These are phyloP conservation scores for Mucor saturninus DNA, from an alignment of 371 early-diverging fungal species.

Conservation along the genomic window DNA sequence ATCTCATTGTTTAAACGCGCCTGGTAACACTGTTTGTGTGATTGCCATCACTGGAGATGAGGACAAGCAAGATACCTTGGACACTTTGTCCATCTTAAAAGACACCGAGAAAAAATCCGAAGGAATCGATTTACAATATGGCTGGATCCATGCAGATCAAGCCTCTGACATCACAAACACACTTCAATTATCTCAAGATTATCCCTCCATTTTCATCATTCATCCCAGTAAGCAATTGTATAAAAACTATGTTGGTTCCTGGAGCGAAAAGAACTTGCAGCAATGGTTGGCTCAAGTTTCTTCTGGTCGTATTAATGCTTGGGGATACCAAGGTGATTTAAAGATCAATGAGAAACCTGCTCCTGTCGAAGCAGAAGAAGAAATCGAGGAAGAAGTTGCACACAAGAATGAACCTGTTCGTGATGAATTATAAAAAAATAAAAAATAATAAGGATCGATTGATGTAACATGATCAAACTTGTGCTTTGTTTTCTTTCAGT, in stretches of 20 bases:
- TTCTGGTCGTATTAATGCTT: slow-evolving; percentile 46
- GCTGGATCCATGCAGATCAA: slow-evolving; percentile 73
- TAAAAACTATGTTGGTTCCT: slow-evolving; percentile 73
- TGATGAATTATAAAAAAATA: slow-evolving; percentile 31
- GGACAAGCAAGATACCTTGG: slow-evolving; percentile 58
- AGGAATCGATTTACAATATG: slow-evolving; percentile 43
- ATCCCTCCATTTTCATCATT: slow-evolving; percentile 71
- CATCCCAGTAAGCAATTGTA: slow-evolving; percentile 69
- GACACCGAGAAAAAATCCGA: slow-evolving; percentile 41
- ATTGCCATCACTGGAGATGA: slow-evolving; percentile 68
- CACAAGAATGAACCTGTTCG: slow-evolving; percentile 16
- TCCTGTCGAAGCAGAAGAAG: not conserved
- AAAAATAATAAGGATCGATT: too few relatives aligned
- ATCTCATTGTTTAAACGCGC: slow-evolving; percentile 19
- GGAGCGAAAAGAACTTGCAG: slow-evolving; percentile 64
- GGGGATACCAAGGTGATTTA: slow-evolving; percentile 43
- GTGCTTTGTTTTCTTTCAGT: too few relatives aligned
- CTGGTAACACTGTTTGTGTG: slow-evolving; percentile 47
- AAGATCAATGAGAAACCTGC: slow-evolving; percentile 19
- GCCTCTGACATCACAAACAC: slow-evolving; percentile 55
- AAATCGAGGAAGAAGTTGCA: not conserved
- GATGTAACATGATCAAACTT: not conserved
- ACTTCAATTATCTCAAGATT: slow-evolving; percentile 73
- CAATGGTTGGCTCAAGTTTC: slow-evolving; percentile 56
- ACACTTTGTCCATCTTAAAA: slow-evolving; percentile 58